These are phyloP conservation scores for Cyclotella distinguenda DNA, from an alignment of 108 stramenopile genomes.

Conservation along the genomic window DNA sequence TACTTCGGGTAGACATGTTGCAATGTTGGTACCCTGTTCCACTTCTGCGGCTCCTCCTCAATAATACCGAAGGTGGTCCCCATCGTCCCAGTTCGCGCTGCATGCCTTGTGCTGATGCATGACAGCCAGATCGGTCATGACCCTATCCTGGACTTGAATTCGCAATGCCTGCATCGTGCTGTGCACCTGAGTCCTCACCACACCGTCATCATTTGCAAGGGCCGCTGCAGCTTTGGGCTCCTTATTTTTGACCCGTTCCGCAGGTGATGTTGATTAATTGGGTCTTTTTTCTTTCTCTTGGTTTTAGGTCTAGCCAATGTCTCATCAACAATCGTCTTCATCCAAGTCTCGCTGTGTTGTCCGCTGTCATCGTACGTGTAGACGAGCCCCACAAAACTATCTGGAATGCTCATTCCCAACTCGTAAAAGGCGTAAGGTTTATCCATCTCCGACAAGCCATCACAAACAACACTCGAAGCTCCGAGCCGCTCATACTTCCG, in stretches of 20 bases:
- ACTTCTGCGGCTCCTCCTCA: conserved; percentile 40
- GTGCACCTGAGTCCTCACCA: conserved; percentile 76
- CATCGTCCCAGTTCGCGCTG: conserved; percentile 72
- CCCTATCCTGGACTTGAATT: conserved; percentile 78
- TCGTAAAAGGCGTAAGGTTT: conserved; percentile 78
- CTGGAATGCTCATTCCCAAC: conserved; percentile 63
- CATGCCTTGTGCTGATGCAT: conserved; percentile 72
- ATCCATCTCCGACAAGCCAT: conserved; percentile 77
- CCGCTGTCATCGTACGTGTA: conserved; percentile 83
- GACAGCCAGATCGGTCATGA: conserved; percentile 79
- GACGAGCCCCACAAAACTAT: conserved; percentile 78
- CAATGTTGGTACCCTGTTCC: conserved; percentile 25
- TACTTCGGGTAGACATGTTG: conserved; percentile 56
- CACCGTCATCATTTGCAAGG: conserved; percentile 76
- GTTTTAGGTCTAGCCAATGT: conserved; percentile 20
- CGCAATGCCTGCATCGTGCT: conserved; percentile 68
- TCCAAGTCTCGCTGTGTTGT: conserved; percentile 83
- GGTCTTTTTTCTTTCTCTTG: conserved; percentile 36
- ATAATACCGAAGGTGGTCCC: conserved; percentile 36
- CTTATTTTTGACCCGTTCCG: conserved; percentile 40
- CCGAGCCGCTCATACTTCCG: conserved; percentile 70
- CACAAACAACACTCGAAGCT: conserved; percentile 65
- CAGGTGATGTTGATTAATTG: conserved; percentile 11
- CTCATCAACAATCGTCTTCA: conserved; percentile 76
- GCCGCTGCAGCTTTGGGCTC: conserved; percentile 61